These are phyloP conservation scores for Ambrosiella beaveri DNA, from an alignment of 2,329 filamentous ascomycete species.

Conservation along the genomic window DNA sequence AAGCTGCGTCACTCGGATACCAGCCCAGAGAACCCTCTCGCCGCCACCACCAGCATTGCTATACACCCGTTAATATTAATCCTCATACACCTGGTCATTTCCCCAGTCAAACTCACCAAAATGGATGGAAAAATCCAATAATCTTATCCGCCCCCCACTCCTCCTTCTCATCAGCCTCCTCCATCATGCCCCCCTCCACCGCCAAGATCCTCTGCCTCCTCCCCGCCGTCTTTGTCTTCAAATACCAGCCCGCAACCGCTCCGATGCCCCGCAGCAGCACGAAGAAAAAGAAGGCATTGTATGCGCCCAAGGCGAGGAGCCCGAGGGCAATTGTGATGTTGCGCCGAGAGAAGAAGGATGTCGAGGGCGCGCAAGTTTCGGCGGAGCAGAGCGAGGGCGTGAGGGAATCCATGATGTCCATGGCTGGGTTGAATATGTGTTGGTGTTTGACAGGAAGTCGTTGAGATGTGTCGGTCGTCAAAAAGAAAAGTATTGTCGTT, in stretches of 20 bases:
- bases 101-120: constrained; percentile 46
- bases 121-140: constrained; percentile 93
- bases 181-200: constrained; percentile 36
- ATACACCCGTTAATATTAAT: not conserved
- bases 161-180: constrained; percentile 45
- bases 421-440: not conserved
- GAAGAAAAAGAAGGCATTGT: constrained; percentile 19
- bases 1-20: constrained; percentile 76
- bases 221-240: constrained; percentile 46
- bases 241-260: constrained; percentile 37
- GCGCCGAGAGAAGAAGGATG: not conserved
- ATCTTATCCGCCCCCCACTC: constrained; percentile 58
- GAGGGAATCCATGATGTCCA: constrained; percentile 1
- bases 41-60: constrained; percentile 93
- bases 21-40: constrained; percentile 90
- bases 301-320: constrained; percentile 5
- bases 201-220: constrained; percentile 39
- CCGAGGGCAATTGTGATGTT: constrained; percentile 9
- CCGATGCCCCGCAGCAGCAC: constrained; percentile 25
- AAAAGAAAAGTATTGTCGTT: not conserved
- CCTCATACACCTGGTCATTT: not conserved
- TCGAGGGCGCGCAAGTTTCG: constrained; percentile 2
- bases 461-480: not conserved
- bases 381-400: constrained; percentile 3
- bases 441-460: not conserved